Evolutionary conservation across 371 early-diverging fungal genomes (phyloP).

Genomic region (Mortierella sp.): DNA sequence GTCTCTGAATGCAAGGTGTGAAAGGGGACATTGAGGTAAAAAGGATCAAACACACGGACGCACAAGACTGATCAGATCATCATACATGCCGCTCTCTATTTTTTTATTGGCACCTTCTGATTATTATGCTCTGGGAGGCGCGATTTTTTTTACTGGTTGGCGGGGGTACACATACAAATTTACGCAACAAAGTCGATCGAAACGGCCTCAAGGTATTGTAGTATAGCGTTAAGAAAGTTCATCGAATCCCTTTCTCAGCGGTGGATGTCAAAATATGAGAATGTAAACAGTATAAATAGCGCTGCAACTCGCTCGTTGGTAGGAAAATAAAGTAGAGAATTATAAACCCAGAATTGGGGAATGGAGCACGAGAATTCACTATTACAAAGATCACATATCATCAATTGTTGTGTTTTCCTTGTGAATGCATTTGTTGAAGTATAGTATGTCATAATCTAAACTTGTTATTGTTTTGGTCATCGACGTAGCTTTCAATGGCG

Average conservation of each 20-base stretch:
- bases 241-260: background rate
- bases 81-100: constrained; percentile 6
- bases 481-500: background rate
- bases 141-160: constrained; percentile 51
- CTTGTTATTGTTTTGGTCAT: background rate
- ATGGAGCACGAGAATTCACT: background rate
- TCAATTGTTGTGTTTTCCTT: too few relatives aligned
- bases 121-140: constrained; percentile 33
- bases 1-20: background rate
- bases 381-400: background rate
- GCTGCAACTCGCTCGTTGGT: background rate
- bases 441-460: background rate
- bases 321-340: background rate
- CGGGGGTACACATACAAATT: constrained; percentile 10
- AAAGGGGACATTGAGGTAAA: background rate
- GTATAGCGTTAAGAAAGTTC: background rate
- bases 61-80: constrained; percentile 13
- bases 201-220: background rate
- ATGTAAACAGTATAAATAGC: constrained; percentile 13
- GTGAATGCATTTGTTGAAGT: too few relatives aligned
- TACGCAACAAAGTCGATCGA: background rate
- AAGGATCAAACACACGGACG: constrained; percentile 16
- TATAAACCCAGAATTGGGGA: background rate
- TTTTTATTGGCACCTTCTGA: constrained; percentile 13
- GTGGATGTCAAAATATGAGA: background rate